Evolutionary conservation across 2,329 filamentous ascomycete species (phyloP).

Genomic region (Blastomyces silverae): DNA sequence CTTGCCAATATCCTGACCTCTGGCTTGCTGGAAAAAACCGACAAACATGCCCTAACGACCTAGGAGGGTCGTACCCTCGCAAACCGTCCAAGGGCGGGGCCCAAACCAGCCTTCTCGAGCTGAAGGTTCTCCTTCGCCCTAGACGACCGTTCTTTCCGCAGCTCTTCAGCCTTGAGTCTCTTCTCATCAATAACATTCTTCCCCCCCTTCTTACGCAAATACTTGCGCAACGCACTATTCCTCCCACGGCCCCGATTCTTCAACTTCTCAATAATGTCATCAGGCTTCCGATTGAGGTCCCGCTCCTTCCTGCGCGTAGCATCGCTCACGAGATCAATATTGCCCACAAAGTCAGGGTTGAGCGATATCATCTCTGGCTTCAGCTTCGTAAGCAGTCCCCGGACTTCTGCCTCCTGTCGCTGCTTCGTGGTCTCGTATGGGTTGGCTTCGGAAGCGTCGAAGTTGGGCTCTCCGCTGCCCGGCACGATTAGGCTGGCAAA

Average conservation of each 20-base stretch:
- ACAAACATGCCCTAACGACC: not conserved
- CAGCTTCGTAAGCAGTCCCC: conserved; percentile 83
- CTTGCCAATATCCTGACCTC: not conserved
- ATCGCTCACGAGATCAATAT: conserved; percentile 72
- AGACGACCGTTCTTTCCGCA: conserved; percentile 63
- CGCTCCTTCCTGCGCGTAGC: conserved; percentile 69
- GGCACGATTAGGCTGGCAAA: conserved; percentile 88
- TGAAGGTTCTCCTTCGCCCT: conserved; percentile 60
- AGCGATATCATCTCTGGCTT: conserved; percentile 95
- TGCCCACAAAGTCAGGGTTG: conserved; percentile 86
- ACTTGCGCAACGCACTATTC: conserved; percentile 81
- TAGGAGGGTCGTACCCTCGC: conserved; percentile 40
- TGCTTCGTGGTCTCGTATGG: conserved; percentile 92
- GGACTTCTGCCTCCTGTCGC: conserved; percentile 86
- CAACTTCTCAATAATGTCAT: conserved; percentile 52
- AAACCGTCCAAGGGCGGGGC: conserved; percentile 80
- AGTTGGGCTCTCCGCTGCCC: conserved; percentile 94
- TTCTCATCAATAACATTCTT: conserved; percentile 97
- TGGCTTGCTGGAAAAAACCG: not conserved
- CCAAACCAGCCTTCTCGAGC: conserved; percentile 66
- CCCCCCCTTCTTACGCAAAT: conserved; percentile 82
- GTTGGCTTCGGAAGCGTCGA: conserved; percentile 86
- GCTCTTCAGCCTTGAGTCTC: conserved; percentile 74
- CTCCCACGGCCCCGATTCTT: conserved; percentile 78
- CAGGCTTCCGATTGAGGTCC: conserved; percentile 66